Evolutionary conservation across 805 yeast genomes (phyloP), one percentile per base, ranked within the genome.

Genomic region (Candida fluviatilis): DNA sequence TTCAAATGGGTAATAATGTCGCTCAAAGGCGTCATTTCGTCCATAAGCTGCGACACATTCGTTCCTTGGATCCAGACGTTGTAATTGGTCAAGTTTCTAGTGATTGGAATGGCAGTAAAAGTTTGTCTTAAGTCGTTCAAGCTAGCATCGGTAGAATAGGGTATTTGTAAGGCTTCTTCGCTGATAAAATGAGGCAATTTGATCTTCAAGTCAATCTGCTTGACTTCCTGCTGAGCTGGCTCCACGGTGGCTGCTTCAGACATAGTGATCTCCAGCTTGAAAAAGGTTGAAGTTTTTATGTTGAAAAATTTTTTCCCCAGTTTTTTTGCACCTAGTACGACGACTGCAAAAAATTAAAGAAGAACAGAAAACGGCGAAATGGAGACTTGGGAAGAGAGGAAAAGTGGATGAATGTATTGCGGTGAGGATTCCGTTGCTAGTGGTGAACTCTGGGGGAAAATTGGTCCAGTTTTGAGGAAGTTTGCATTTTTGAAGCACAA

Each of bases 81-180:
- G 53, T 76, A 87, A 47, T 78, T 73, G 21, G 95, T 82, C 49
- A 74, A 69, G 35, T 78, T 81, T 48, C 71, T 71, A 31, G 83
- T 74, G 18, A 68, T 66, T 7, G 83, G 76, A 21, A 78, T 59
- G n/a, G 77, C 60, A n/a, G 71, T 60, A 35, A 86, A 59, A 12
- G 83, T 71, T 51, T 77, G 78, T 43, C 66, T 71, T 35, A 86
- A 66, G 38, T 81, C 85, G 31, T 70, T 61, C 35, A 84, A 52
- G 14, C 80, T 57, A 44, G 80, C 88, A 34, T 41, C 57, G 55
- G 48, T 42, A 21, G 59, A 48, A 17, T 64, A 58, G 25, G 60
- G 60, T 31, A 68, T 49, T 36, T 55, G 45, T 18, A 50, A 35
- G 17, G 43, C 45, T 10, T 44, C 46, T 12, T 35, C 35, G 16